Evolutionary conservation across 768 basidiomycete species (phyloP).

Genomic region (Hygrophorus russula): DNA sequence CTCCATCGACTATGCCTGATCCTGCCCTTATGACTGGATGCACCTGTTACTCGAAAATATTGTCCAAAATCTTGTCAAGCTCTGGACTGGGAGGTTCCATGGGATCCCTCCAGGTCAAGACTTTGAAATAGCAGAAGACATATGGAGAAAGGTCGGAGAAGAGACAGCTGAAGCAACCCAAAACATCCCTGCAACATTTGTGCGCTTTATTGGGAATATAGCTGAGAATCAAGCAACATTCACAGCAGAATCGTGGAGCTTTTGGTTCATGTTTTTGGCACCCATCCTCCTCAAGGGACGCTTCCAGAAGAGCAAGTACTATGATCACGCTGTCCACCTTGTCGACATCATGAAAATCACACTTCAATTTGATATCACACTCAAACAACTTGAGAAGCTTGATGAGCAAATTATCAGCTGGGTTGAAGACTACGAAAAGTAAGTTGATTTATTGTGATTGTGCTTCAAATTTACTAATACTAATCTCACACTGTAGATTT

Average conservation of each 20-base stretch:
- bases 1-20: slow-evolving; percentile 19
- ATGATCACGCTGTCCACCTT: slow-evolving; percentile 23
- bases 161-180: slow-evolving; percentile 17
- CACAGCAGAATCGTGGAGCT: slow-evolving; percentile 28
- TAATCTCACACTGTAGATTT: slow-evolving; percentile 9
- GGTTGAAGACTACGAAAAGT: slow-evolving; percentile 28
- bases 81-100: slow-evolving; percentile 32
- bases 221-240: slow-evolving; percentile 12
- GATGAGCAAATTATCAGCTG: slow-evolving; percentile 18
- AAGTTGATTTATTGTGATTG: no score
- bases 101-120: slow-evolving; percentile 19
- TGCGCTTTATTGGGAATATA: slow-evolving; percentile 16
- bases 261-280: slow-evolving; percentile 27
- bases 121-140: slow-evolving; percentile 14
- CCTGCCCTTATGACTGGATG: slow-evolving; percentile 32
- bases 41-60: slow-evolving; percentile 34
- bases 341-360: slow-evolving; percentile 23
- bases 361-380: slow-evolving; percentile 19
- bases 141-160: slow-evolving; percentile 25
- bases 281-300: slow-evolving; percentile 23
- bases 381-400: slow-evolving; percentile 15
- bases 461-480: not conserved
- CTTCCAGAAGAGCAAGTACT: slow-evolving; percentile 21
- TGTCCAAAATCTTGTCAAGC: slow-evolving; percentile 21
- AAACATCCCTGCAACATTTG: slow-evolving; percentile 22